Base-by-base conservation (phyloP, 2,329 filamentous ascomycete genomes). In the Ophiostoma novo-ulmi region DNA sequence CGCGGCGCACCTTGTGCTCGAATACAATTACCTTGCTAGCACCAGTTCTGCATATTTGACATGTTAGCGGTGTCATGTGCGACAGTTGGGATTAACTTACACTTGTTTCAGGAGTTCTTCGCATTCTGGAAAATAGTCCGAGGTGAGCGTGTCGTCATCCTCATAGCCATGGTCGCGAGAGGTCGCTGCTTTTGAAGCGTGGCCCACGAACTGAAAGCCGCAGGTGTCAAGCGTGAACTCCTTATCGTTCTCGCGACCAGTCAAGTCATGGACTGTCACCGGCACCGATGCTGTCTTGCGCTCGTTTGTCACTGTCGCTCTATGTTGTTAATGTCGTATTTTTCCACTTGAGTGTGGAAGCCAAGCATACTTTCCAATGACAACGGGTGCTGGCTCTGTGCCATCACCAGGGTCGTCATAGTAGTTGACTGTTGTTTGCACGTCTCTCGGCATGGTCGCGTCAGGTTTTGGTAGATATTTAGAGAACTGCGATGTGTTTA, bases 1-100 rank as follows among this genome's bases (percentile, higher is more conserved):
- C 80, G 64, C 78, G 77, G 48, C 91, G 87, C 74, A 92, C 88
- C 13, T 90, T 92, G 79, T 93, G 88, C 78, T 88, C 85, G 76
- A 89, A 89, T 76, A 89, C 87, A 80, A 86, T 83, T 20, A 26
- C 52, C 13, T 22, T 10, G 3, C 3, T 10, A 26, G 52, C 52
- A 5, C 52, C 52, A 17, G 52, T 58, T 13, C 52, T 58, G 17
- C 2, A 48, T 31, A 31, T 31, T 31, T 31, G 3, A 4, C 14
- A 26, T 10, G 17, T 58, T 31, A 58, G 52, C n/a, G 52, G 13
- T 10, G 52, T 5, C 13, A 1, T 58, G 3, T 26, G 8, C 26
- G 11, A 1, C 13, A 5, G n/a, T 26, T 1, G 10, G n/a, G 22
- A 3, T 13, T 3, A 3, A 14, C 52, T 10, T 58, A 58, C 52